Evolutionary conservation across 352 stramenopile genomes (phyloP).

Genomic region (Poterioochromonas sp.): DNA sequence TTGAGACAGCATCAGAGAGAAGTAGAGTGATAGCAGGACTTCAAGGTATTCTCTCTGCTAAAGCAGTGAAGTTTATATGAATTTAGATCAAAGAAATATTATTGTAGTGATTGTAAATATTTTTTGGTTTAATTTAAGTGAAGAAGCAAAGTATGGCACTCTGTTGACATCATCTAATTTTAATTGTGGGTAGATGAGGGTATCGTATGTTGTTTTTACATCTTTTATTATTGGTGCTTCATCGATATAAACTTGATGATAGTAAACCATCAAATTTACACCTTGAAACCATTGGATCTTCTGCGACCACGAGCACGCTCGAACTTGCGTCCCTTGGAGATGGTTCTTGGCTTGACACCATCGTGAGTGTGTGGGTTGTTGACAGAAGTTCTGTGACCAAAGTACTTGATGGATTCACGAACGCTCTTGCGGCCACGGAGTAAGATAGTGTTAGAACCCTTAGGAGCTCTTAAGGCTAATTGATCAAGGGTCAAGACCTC

Average conservation of each 20-base stretch:
- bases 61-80: too few relatives aligned
- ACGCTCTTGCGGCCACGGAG: slow-evolving; percentile 92
- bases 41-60: not conserved
- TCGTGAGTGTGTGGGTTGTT: slow-evolving; percentile 96
- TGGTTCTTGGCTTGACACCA: slow-evolving; percentile 96
- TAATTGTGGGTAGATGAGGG: too few relatives aligned
- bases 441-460: slow-evolving; percentile 94
- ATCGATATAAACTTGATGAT: too few relatives aligned
- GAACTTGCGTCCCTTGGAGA: slow-evolving; percentile 98
- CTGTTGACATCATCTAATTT: too few relatives aligned
- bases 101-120: too few relatives aligned
- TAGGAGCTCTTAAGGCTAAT: slow-evolving; percentile 90
- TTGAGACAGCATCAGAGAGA: not conserved
- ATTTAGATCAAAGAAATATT: too few relatives aligned
- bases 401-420: slow-evolving; percentile 94
- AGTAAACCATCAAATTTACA: too few relatives aligned
- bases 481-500: slow-evolving; percentile 99
- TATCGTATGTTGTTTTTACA: too few relatives aligned
- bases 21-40: not conserved
- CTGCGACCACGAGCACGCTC: slow-evolving; percentile 97
- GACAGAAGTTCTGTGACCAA: slow-evolving; percentile 88
- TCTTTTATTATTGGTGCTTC: too few relatives aligned
- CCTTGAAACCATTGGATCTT: slow-evolving; percentile 98
- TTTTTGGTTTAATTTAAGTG: too few relatives aligned
- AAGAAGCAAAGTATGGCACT: too few relatives aligned